Evolutionary conservation across 2,329 filamentous ascomycete species (phyloP), one percentile per base, ranked within the genome.

Genomic region (Hypocreales sp.): DNA sequence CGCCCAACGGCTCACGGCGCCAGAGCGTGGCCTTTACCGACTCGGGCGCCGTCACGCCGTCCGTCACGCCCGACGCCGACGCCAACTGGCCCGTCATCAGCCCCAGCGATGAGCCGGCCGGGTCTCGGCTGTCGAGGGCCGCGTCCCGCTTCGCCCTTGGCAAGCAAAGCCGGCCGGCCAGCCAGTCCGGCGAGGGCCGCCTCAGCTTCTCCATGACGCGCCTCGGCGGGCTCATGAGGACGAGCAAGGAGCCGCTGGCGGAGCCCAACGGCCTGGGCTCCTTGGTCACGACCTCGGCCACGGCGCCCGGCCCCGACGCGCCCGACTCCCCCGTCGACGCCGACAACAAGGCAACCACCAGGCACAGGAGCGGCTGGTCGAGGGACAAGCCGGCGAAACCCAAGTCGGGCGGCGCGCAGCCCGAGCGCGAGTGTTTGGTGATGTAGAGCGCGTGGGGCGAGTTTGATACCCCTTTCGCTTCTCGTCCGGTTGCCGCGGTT

Each of bases 191-290:
- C 16, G 71, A 75, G 36, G 58, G 58, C 11, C 58, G 71, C 4
- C 61, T 72, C 30, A 72, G 65, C 40, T 51, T 64, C 12, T 67
- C 64, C 3, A 69, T 75, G 44, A 62, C 60, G 11, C 60, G 65
- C n/a, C 47, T 71, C 4, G 61, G 60, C 8, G 58, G 61, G 0
- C 54, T 70, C 6, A 60, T 62, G 39, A 61, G 59, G 27, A 39
- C 56, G 7, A 67, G 62, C 48, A 66, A 56, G 39, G 67, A 72
- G 32, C 55, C 30, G 7, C 36, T 44, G 8, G 31, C 33, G 7
- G 51, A 51, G 11, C 31, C 34, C 11, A 42, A 38, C 22, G 31
- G 28, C 8, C 27, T 46, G 5, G 46, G 35, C 10, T 36, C 40
- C 24, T 43, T 44, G 5, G 39, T 40, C 5, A 33, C 40, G 14